Base-by-base conservation (phyloP, 108 stramenopile genomes). In the Thalassiosira profunda region DNA sequence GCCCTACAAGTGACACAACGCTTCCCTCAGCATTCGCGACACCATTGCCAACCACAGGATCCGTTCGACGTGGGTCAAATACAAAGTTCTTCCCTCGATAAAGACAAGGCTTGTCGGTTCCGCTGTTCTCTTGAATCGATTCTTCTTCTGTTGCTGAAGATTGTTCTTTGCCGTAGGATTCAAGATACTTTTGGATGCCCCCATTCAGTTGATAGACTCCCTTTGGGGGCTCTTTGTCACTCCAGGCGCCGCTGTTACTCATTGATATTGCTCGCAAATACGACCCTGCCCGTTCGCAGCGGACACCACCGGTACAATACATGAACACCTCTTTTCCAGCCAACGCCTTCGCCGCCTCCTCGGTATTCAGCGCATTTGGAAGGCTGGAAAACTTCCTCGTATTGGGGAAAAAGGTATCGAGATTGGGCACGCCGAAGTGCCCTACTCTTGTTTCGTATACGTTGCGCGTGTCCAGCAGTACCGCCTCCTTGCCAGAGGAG, bases 51-150 rank as follows among this genome's bases (percentile, higher is more conserved):
- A 79, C 55, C 17, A 63, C 62, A 31, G 80, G 74, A 55, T 84
- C 79, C 4, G 74, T 67, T 14, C 79, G 61, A n/a, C 94, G 82
- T n/a, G 82, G 85, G 70, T 95, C 94, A 74, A 95, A 95, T 12
- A 95, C 94, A 81, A 95, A 95, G 59, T 95, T 95, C 63, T 90
- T 90, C 24, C 94, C 94, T 35, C 72, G 48, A 74, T 75, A 95
- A 9, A 89, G 62, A 51, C 85, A 81, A 20, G 46, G 9, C 40
- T 64, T 38, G 9, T 36, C 24, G 45, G 47, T n/a, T n/a, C n/a
- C n/a, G 9, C n/a, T 44, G 36, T 25, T 47, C 5, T 2, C 49
- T n/a, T n/a, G n/a, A n/a, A n/a, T n/a, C n/a, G n/a, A n/a, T n/a
- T n/a, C n/a, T 5, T 4, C 58, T 3, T 60, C 45, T 28, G 26